These are phyloP conservation scores for Peterozyma toletana DNA, from an alignment of 805 yeast species.

Conservation along the genomic window DNA sequence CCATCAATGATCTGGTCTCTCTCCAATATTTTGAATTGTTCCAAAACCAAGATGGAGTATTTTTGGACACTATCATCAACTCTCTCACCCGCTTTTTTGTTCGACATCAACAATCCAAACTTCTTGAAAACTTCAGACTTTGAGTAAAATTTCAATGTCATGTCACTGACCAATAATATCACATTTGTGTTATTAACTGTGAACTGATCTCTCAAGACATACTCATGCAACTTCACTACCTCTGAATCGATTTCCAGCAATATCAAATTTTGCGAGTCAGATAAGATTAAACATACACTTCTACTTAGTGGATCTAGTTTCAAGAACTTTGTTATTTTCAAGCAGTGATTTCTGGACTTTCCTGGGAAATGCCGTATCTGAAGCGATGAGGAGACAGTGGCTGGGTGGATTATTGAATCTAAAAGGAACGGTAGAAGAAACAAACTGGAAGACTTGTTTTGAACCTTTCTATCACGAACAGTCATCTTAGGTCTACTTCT, in stretches of 20 bases:
- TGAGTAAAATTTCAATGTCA: constrained; percentile 20
- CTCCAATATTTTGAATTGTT: constrained; percentile 7
- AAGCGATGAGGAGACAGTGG: no score
- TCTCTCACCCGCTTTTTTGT: constrained; percentile 9
- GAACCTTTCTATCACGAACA: no score
- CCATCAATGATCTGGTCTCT: constrained; percentile 16
- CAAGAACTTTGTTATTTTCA: no score
- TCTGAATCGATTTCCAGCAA: constrained; percentile 6
- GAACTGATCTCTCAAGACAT: constrained; percentile 22
- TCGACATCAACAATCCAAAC: constrained; percentile 3
- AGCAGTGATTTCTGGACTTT: no score
- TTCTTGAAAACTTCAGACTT: constrained; percentile 9
- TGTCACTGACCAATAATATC: constrained; percentile 21
- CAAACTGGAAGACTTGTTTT: no score
- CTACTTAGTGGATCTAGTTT: no score
- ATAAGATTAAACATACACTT: not conserved
- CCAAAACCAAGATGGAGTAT: constrained; percentile 5
- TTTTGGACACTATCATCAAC: not conserved
- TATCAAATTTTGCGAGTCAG: constrained; percentile 9
- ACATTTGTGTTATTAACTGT: constrained; percentile 24
- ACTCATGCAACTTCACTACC: constrained; percentile 22
- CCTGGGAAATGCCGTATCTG: no score
- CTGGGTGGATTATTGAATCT: no score
- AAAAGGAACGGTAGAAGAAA: no score
- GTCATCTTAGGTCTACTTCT: no score